Evolutionary conservation across 345 rosid genomes (phyloP), one percentile per base, ranked within the genome.

Genomic region (Ceriops decandra): DNA sequence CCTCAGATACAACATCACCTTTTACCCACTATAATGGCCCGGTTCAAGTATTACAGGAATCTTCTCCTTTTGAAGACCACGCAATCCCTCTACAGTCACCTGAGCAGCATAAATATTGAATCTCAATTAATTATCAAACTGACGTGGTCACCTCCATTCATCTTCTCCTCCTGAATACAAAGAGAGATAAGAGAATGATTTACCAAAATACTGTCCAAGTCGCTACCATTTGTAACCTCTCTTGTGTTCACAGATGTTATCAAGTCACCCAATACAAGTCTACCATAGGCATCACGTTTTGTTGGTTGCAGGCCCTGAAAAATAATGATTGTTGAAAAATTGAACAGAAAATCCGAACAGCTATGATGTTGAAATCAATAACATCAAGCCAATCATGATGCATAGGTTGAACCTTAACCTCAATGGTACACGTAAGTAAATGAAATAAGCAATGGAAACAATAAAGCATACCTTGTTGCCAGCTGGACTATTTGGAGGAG

Each of bases 41-140:
- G 98, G 89, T 82, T 93, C 97, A 26, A 93, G 97, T 61, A 53
- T 69, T 59, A 93, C 93, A 0, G 96, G 84, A 67, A 93, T 88
- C 79, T 89, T 88, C 82, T 93, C 98, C 80, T 91, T 89, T 65
- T 85, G 98, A 77, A 91, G 96, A 5, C 96, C 96, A 2, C 96
- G 89, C 74, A 93, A 78, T 38, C 91, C 96, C 83, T 91, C 97
- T 70, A 91, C 89, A 2, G 64, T 82, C 72, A 91, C 90, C 97
- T 91, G 80, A 53, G 54, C 6, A 74, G 61, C 36, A 66, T 60
- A 68, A 64, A 52, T 31, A 53, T 49, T 52, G 36, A 70, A 52
- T 30, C 5, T 54, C 33, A 24, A 22, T 15, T 16, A 20, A 36
- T 17, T 54, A 10, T 27, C 30, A 42, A 13, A 42, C 17, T 11